phyloP scores from a whole-genome alignment of 306 rosid species.

The Trichosanthes cucumerina region DNA sequence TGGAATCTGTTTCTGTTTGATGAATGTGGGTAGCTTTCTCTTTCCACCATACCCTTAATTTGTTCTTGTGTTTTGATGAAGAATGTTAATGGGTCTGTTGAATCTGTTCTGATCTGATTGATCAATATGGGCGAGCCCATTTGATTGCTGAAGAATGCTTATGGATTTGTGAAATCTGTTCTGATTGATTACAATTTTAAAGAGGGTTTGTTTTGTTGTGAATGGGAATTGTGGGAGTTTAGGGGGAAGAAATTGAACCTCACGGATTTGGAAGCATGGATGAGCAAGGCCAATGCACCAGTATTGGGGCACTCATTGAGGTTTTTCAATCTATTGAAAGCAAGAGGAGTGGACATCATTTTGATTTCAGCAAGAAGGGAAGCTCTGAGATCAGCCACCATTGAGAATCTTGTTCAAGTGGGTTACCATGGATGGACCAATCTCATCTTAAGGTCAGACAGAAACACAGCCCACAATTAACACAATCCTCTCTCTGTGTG shows the following conservation, averaged over 20 bases:
- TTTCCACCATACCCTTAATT: no score
- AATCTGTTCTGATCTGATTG: no score
- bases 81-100: no score
- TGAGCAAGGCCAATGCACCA: conserved; percentile 43
- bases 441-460: conserved; percentile 34
- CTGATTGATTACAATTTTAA: neutral
- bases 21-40: no score
- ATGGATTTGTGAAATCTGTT: neutral
- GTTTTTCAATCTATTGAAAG: conserved; percentile 44
- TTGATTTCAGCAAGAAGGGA: conserved; percentile 54
- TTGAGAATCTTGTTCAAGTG: conserved; percentile 46
- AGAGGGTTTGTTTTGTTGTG: neutral
- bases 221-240: neutral
- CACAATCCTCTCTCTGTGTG: neutral
- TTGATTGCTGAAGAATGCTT: no score
- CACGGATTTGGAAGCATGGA: conserved; percentile 52
- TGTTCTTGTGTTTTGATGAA: no score
- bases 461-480: neutral
- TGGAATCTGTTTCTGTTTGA: neutral
- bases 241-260: conserved; percentile 47
- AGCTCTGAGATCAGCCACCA: conserved; percentile 50
- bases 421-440: conserved; percentile 56
- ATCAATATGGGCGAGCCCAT: no score
- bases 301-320: conserved; percentile 39
- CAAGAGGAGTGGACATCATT: conserved; percentile 45